phyloP scores from a whole-genome alignment of 1,284 basidiomycete genomes.

The Ustilago sp. region DNA sequence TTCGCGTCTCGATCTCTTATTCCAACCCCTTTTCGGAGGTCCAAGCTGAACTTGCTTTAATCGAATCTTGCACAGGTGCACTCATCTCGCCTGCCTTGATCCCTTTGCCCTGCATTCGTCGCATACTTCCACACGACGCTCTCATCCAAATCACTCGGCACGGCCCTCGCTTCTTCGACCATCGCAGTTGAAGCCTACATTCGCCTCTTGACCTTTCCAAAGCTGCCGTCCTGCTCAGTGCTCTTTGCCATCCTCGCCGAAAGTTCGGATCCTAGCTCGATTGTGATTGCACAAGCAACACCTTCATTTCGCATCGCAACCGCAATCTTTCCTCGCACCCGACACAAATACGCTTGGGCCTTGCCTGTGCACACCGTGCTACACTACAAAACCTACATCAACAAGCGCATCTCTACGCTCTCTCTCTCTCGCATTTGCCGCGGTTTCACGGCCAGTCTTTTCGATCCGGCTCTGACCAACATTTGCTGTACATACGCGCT shows the following conservation, averaged over 20 bases:
- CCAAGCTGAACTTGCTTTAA: constrained; percentile 6
- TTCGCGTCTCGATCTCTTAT: background rate
- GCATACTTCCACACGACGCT: background rate
- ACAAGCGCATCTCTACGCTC: background rate
- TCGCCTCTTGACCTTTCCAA: too few relatives aligned
- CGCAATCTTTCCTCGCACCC: background rate
- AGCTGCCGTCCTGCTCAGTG: too few relatives aligned
- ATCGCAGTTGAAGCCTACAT: background rate
- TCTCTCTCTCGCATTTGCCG: background rate
- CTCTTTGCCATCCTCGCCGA: too few relatives aligned
- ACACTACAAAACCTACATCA: background rate
- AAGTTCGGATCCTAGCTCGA: background rate
- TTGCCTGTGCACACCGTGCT: background rate
- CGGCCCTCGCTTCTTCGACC: background rate
- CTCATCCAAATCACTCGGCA: background rate
- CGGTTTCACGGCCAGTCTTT: background rate
- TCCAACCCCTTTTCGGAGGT: background rate
- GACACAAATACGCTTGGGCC: background rate
- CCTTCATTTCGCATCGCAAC: background rate
- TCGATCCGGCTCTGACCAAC: background rate
- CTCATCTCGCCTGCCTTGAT: constrained; percentile 9
- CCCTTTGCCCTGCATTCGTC: background rate
- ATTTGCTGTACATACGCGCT: background rate
- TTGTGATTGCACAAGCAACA: background rate
- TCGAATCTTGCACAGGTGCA: background rate